Percentiles rank a stretch among this genome's conserved stretches.
Evolutionary conservation across 805 yeast genomes (phyloP).

Genomic region (Schizosaccharomyces osmophilus): DNA sequence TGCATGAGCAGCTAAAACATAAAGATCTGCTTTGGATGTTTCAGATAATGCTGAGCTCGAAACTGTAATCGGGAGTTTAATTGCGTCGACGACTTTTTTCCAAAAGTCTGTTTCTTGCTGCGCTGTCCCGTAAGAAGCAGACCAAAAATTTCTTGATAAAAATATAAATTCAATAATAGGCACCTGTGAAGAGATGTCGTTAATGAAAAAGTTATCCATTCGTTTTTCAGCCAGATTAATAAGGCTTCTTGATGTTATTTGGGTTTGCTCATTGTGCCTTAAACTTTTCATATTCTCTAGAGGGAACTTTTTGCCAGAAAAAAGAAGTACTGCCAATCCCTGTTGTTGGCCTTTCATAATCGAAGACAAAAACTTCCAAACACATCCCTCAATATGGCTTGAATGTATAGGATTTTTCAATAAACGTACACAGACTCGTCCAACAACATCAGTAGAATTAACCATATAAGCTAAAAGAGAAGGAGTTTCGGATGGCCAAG

Average conservation of each 20-base stretch:
- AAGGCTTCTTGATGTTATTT: neutral
- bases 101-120: neutral
- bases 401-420: neutral
- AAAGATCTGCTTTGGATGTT: neutral
- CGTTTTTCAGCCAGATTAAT: neutral
- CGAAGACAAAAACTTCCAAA: constrained; percentile 1
- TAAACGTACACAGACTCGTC: neutral
- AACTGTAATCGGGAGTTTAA: neutral
- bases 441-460: neutral
- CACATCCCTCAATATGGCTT: neutral
- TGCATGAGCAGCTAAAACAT: neutral
- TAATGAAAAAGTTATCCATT: neutral
- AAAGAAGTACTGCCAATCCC: neutral
- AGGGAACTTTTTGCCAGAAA: neutral
- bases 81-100: constrained; percentile 7
- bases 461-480: neutral
- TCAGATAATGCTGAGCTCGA: neutral
- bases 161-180: neutral
- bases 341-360: neutral
- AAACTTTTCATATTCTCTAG: neutral
- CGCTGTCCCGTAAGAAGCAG: neutral
- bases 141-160: constrained; percentile 1
- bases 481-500: constrained; percentile 6
- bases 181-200: neutral
- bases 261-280: neutral